Conservation (phyloP, 2,329 filamentous ascomycete genomes). For the Cladophialophora chaetospira region DNA sequence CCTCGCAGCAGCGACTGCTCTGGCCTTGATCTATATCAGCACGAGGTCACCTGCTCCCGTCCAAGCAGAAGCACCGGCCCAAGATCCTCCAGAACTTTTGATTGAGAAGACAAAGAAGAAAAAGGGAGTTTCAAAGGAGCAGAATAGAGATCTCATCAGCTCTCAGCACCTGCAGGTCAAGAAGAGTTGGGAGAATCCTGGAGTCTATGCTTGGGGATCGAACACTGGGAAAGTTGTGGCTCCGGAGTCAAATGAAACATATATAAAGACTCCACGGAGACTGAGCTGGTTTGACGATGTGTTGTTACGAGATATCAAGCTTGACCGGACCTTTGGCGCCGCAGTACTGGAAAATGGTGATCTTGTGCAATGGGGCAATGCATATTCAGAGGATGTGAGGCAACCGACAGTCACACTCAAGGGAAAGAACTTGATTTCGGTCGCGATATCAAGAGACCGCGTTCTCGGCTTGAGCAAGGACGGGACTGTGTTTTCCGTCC, state of each 20-base stretch:
- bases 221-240: constrained; percentile 85
- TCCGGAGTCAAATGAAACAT: constrained; percentile 73
- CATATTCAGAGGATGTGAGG: constrained; percentile 66
- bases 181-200: constrained; percentile 77
- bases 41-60: constrained; percentile 38
- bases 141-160: constrained; percentile 74
- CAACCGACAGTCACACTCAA: constrained; percentile 71
- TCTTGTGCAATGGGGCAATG: constrained; percentile 86
- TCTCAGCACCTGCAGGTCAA: constrained; percentile 87
- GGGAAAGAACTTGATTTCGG: constrained; percentile 76
- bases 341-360: constrained; percentile 88
- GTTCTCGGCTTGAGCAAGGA: constrained; percentile 75
- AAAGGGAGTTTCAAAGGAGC: constrained; percentile 62
- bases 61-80: constrained; percentile 52
- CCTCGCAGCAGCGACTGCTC: constrained; percentile 45
- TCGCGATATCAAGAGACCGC: constrained; percentile 78
- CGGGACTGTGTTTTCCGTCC: constrained; percentile 82
- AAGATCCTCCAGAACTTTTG: constrained; percentile 56
- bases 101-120: constrained; percentile 69
- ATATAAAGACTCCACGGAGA: constrained; percentile 77
- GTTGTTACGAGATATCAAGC: constrained; percentile 81
- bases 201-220: constrained; percentile 91
- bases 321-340: constrained; percentile 78
- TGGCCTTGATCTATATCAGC: constrained; percentile 42
- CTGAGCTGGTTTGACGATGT: constrained; percentile 82